phyloP scores from a whole-genome alignment of 148 eudicot species.

The Nepenthes gracilis region DNA sequence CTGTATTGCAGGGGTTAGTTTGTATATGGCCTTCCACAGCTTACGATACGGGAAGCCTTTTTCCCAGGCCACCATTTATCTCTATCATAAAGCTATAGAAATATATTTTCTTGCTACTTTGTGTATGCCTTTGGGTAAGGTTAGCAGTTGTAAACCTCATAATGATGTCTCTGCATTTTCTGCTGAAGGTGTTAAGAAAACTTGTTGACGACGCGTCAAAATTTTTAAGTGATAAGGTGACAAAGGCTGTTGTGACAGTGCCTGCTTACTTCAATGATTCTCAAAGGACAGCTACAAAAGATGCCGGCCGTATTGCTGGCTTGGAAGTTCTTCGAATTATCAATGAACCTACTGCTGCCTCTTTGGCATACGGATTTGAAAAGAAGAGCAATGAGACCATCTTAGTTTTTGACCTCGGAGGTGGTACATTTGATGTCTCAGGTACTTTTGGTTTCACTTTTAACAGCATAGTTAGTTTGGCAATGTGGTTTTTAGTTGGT shows the following conservation, averaged over 20 bases:
- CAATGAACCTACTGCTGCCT: constrained; percentile 74
- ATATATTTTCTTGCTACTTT: too few relatives aligned
- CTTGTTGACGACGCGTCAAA: constrained; percentile 74
- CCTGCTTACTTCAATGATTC: constrained; percentile 79
- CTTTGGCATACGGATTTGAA: constrained; percentile 67
- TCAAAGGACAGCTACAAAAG: constrained; percentile 64
- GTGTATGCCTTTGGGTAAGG: too few relatives aligned
- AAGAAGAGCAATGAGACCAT: constrained; percentile 62
- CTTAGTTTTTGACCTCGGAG: constrained; percentile 70
- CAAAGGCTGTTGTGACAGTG: constrained; percentile 67
- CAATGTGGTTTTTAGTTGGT: too few relatives aligned
- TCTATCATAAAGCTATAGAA: too few relatives aligned
- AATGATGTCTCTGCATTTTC: background rate
- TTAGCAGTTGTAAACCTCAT: too few relatives aligned
- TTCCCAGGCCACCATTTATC: too few relatives aligned
- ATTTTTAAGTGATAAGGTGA: constrained; percentile 53
- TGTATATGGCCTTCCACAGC: too few relatives aligned
- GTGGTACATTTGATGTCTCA: constrained; percentile 77
- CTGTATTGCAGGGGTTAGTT: too few relatives aligned
- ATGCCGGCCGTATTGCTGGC: constrained; percentile 71
- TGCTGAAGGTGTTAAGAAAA: constrained; percentile 50
- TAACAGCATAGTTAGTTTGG: too few relatives aligned
- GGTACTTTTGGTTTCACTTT: constrained; percentile 17
- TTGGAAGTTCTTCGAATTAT: constrained; percentile 60
- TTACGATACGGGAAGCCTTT: too few relatives aligned